Evolutionary conservation across 805 yeast genomes (phyloP).

Genomic region (Metschnikowia drakensbergensis): DNA sequence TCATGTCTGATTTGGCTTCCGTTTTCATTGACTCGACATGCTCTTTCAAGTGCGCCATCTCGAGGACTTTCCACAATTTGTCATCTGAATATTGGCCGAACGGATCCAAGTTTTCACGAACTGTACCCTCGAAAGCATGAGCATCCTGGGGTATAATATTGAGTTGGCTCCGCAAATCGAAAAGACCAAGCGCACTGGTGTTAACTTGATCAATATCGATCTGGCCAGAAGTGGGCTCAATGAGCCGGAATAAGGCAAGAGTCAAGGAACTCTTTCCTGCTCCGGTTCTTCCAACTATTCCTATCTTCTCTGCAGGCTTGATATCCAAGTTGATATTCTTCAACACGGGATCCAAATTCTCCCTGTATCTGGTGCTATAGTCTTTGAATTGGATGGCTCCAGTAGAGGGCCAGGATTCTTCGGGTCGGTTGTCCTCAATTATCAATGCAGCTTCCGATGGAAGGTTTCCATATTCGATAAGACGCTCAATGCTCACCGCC

Average conservation of each 20-base stretch:
- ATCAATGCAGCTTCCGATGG: constrained; percentile 18
- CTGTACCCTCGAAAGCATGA: constrained; percentile 24
- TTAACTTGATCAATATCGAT: constrained; percentile 24
- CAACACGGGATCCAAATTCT: constrained; percentile 25
- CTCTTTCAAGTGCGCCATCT: constrained; percentile 25
- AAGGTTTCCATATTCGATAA: constrained; percentile 35
- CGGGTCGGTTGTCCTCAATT: constrained; percentile 30
- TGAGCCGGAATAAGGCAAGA: constrained; percentile 27
- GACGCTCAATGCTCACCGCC: constrained; percentile 34
- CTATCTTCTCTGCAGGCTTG: constrained; percentile 25
- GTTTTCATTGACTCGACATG: constrained; percentile 25
- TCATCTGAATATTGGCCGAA: constrained; percentile 22
- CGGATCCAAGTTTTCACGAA: constrained; percentile 28
- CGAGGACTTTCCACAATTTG: constrained; percentile 25
- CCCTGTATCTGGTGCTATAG: constrained; percentile 25
- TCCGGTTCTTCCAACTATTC: constrained; percentile 31
- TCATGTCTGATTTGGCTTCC: constrained; percentile 10
- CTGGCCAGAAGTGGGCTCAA: constrained; percentile 25
- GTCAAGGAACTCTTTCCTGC: constrained; percentile 30
- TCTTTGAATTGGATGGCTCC: constrained; percentile 24
- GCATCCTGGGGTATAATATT: constrained; percentile 30
- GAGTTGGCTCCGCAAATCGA: constrained; percentile 25
- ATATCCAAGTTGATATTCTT: constrained; percentile 22
- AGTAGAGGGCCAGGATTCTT: constrained; percentile 20
- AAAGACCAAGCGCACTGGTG: constrained; percentile 24